Evolutionary conservation across 768 basidiomycete genomes (phyloP).

Genomic region (Tricholoma furcatifolium): DNA sequence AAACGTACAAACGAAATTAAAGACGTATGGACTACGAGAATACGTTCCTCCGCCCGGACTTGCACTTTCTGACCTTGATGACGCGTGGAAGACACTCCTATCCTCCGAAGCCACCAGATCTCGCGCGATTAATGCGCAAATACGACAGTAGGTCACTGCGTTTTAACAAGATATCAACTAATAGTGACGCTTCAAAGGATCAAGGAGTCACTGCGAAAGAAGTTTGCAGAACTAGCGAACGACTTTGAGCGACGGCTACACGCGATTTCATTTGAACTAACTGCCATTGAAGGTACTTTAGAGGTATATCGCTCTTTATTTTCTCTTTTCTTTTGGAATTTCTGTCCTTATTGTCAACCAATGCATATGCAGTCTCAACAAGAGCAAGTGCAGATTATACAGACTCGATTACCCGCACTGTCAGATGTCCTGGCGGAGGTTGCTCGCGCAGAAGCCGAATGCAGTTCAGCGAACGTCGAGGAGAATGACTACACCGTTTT

Average conservation of each 20-base stretch:
- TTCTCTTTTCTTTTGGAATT: too few relatives aligned
- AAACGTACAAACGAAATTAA: conserved; percentile 91
- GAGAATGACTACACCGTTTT: conserved; percentile 96
- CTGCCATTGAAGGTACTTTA: conserved; percentile 70
- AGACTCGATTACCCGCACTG: conserved; percentile 66
- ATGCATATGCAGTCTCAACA: conserved; percentile 62
- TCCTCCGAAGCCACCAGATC: conserved; percentile 75
- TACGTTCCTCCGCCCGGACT: conserved; percentile 80
- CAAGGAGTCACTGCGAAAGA: conserved; percentile 75
- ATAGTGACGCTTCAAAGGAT: conserved; percentile 49
- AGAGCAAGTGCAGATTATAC: conserved; percentile 59
- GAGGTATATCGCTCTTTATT: conserved; percentile 46
- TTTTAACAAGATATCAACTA: conserved; percentile 2
- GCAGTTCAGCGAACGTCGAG: conserved; percentile 86
- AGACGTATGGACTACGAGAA: conserved; percentile 83
- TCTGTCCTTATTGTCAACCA: not conserved
- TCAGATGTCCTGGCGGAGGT: conserved; percentile 57
- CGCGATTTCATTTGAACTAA: conserved; percentile 67
- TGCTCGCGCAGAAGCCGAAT: conserved; percentile 67
- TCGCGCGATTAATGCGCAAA: conserved; percentile 83
- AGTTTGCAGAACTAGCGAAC: conserved; percentile 77
- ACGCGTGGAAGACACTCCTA: conserved; percentile 72
- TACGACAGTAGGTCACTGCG: conserved; percentile 67
- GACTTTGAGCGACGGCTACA: conserved; percentile 70
- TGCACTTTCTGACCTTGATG: conserved; percentile 69